Evolutionary conservation across 352 stramenopile species (phyloP), one percentile per base, ranked within the genome.

Genomic region (Lagenidium giganteum): DNA sequence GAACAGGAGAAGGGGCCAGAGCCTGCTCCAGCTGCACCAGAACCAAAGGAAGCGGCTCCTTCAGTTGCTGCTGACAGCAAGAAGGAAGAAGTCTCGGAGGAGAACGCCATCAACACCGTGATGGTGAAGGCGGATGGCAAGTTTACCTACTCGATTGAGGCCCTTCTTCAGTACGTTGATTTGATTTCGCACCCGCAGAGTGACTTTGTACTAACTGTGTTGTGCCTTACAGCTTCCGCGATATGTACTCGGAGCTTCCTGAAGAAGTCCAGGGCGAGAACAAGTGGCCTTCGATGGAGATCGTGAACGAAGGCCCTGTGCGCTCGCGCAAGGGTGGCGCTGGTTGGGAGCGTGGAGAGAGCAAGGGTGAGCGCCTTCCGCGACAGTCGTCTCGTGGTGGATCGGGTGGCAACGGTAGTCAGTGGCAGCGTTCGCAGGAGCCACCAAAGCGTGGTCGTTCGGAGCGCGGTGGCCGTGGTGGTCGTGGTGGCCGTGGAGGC

Each of bases 391-490:
- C 77, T 21, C 77, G 77, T 20, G 42, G 50, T 36, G 60, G 54
- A 7, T 70, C 53, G 18, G 34, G 44, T 31, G 61, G 62, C 3
- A 57, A 60, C 4, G 62, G 69, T 8, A 43, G 29, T 25, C 70
- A 87, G 41, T 91, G 79, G 79, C 50, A 65, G 31, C 75, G 78
- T 12, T 88, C 74, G 30, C 77, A 89, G 39, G 77, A 87, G 22
- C 54, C 80, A 17, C 73, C 76, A 21, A 87, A 87, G 50, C 67
- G 51, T 32, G 46, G 37, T 4, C 51, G 51, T 16, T 33, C 36
- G 13, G 56, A 51, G 8, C 39, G 45, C 13, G 47, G 74, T 42
- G 66, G 63, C 17, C 63, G 62, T 14, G 48, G 67, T 21, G 65
- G 67, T 5, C 51, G 53, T 26, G 35, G 51, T 39, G 39, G 54